Evolutionary conservation across 106 monocot species (phyloP).

Genomic region (Allium fistulosum): DNA sequence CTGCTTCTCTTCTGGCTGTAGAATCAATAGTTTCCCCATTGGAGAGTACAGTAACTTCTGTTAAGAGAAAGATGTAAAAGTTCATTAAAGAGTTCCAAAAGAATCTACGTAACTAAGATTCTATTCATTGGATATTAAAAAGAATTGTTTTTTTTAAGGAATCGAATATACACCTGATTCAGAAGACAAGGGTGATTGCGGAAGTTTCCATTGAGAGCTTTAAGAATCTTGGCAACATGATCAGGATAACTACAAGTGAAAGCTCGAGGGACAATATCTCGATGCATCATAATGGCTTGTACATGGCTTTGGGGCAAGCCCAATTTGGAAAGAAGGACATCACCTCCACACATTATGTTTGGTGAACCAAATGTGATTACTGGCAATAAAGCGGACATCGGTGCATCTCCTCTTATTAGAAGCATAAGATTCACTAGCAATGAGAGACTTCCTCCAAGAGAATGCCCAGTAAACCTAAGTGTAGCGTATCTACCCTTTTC

Average conservation of each 20-base stretch:
- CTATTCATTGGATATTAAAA: too few relatives aligned
- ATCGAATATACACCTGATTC: constrained; percentile 41
- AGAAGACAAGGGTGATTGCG: constrained; percentile 71
- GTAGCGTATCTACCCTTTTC: constrained; percentile 30
- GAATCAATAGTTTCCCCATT: constrained; percentile 79
- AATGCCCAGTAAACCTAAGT: constrained; percentile 79
- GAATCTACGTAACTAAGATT: too few relatives aligned
- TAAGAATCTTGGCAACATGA: constrained; percentile 65
- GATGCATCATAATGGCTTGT: constrained; percentile 62
- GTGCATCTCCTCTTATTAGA: constrained; percentile 47
- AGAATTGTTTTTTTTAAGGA: background rate
- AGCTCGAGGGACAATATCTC: constrained; percentile 86
- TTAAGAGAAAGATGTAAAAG: background rate
- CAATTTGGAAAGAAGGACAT: constrained; percentile 50
- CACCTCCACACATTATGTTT: constrained; percentile 78
- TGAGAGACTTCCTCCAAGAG: constrained; percentile 78
- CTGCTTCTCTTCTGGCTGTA: constrained; percentile 77
- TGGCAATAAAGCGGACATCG: constrained; percentile 52
- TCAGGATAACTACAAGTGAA: constrained; percentile 87
- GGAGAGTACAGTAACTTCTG: constrained; percentile 78
- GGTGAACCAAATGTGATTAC: constrained; percentile 85
- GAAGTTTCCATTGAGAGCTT: constrained; percentile 77
- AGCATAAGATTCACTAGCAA: constrained; percentile 77
- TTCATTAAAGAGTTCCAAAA: background rate
- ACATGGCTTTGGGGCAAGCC: constrained; percentile 70